These are phyloP conservation scores for Raphanus sativus DNA, from an alignment of 345 rosid genomes.

Conservation along the genomic window DNA sequence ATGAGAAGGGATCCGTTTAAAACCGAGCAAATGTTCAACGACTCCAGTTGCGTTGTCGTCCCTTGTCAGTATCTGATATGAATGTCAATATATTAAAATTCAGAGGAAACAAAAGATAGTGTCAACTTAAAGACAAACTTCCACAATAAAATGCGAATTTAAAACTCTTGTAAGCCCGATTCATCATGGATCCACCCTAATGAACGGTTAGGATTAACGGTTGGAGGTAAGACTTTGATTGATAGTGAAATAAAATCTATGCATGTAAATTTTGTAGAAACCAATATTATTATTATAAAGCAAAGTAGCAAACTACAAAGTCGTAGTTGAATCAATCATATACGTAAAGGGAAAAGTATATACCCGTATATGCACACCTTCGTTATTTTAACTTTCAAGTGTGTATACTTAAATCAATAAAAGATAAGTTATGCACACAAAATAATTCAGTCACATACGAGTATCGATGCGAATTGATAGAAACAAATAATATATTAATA, in stretches of 20 bases:
- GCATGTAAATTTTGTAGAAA: not conserved
- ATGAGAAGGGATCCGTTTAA: conserved; percentile 21
- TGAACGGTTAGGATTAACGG: conserved; percentile 21
- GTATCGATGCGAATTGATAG: not conserved
- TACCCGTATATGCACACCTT: not conserved
- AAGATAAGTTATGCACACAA: not conserved
- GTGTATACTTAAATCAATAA: not conserved
- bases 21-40: conserved; percentile 24
- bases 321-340: conserved; percentile 12
- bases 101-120: not conserved
- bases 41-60: conserved; percentile 28
- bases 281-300: not conserved
- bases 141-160: not conserved
- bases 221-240: conserved; percentile 6
- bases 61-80: conserved; percentile 9
- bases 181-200: conserved; percentile 4
- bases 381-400: not conserved
- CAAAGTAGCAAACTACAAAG: conserved; percentile 10
- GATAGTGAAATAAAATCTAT: conserved; percentile 11
- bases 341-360: not conserved
- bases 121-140: conserved; percentile 8
- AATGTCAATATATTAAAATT: conserved; percentile 18
- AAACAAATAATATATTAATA: conserved; percentile 3
- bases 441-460: not conserved
- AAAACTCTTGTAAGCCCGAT: conserved; percentile 3